These are phyloP conservation scores for Arthrobotrys sinensis DNA, from an alignment of 2,329 filamentous ascomycete species.

Conservation along the genomic window DNA sequence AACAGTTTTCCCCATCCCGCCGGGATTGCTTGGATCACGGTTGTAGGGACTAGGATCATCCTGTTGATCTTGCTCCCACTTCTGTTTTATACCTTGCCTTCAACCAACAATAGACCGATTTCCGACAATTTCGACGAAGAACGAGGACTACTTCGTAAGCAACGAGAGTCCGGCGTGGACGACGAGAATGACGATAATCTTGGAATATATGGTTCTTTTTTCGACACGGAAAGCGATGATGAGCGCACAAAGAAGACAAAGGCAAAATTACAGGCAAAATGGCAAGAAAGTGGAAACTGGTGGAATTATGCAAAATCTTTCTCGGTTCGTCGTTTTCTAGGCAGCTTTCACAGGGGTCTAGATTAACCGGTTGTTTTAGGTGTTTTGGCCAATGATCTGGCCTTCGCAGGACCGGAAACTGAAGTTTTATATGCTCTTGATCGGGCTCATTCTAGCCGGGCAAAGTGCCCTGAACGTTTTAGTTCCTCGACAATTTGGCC, in stretches of 20 bases:
- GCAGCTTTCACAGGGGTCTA: conserved; percentile 6
- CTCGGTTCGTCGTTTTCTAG: conserved; percentile 68
- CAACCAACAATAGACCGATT: conserved; percentile 58
- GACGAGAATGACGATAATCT: conserved; percentile 70
- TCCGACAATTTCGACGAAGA: conserved; percentile 62
- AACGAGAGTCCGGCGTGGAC: conserved; percentile 64
- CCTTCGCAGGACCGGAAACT: conserved; percentile 77
- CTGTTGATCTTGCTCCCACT: conserved; percentile 62
- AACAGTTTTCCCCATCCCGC: conserved; percentile 42
- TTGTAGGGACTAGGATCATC: conserved; percentile 58
- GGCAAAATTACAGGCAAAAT: conserved; percentile 77
- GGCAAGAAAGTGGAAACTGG: conserved; percentile 84
- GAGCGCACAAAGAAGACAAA: conserved; percentile 71
- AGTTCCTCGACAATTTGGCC: conserved; percentile 84
- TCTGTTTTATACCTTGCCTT: conserved; percentile 61
- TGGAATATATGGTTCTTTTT: conserved; percentile 65
- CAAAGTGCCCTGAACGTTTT: conserved; percentile 82
- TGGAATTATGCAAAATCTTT: conserved; percentile 83
- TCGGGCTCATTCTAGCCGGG: conserved; percentile 78
- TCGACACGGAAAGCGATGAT: conserved; percentile 67
- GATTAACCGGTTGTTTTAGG: conserved; percentile 67
- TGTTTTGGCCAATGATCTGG: conserved; percentile 85
- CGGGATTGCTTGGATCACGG: conserved; percentile 49
- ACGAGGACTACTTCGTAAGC: conserved; percentile 62
- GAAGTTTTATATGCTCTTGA: conserved; percentile 78